Evolutionary conservation across 306 rosid genomes (phyloP).

Genomic region (Sphenostylis stenocarpa): DNA sequence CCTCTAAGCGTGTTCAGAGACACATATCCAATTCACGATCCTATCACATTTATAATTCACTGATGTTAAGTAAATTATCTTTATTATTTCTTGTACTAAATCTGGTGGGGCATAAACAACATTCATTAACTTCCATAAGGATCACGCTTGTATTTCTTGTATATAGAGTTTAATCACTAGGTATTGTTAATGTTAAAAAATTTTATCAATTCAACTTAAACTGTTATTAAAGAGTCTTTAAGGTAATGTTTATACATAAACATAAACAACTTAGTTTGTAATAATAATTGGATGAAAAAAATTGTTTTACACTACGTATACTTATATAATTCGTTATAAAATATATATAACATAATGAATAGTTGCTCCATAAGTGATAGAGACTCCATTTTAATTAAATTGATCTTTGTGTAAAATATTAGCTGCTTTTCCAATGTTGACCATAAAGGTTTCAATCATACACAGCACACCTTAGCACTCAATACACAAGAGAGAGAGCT

Average conservation of each 20-base stretch:
- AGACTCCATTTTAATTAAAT: conserved; percentile 33
- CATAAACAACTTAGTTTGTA: too few relatives aligned
- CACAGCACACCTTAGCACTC: conserved; percentile 25
- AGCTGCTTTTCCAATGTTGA: conserved; percentile 34
- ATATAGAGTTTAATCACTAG: not conserved
- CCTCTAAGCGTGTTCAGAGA: conserved; percentile 12
- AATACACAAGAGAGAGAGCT: not conserved
- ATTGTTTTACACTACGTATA: too few relatives aligned
- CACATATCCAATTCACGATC: conserved; percentile 7
- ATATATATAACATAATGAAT: not conserved
- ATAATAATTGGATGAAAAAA: too few relatives aligned
- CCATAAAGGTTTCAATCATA: conserved; percentile 45
- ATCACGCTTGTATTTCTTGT: conserved; percentile 33
- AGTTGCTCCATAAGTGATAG: conserved; percentile 36
- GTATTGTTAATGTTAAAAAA: too few relatives aligned
- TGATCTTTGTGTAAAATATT: conserved; percentile 13
- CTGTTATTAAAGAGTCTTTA: too few relatives aligned
- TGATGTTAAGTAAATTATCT: not conserved
- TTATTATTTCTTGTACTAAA: not conserved
- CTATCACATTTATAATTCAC: conserved; percentile 10
- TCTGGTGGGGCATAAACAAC: conserved; percentile 13
- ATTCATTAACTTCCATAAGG: not conserved
- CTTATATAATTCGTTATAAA: not conserved
- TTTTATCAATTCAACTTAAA: too few relatives aligned
- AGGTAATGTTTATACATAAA: too few relatives aligned